Conservation (phyloP, 305 asterid genomes). For the Caryopteris hybrid region DNA sequence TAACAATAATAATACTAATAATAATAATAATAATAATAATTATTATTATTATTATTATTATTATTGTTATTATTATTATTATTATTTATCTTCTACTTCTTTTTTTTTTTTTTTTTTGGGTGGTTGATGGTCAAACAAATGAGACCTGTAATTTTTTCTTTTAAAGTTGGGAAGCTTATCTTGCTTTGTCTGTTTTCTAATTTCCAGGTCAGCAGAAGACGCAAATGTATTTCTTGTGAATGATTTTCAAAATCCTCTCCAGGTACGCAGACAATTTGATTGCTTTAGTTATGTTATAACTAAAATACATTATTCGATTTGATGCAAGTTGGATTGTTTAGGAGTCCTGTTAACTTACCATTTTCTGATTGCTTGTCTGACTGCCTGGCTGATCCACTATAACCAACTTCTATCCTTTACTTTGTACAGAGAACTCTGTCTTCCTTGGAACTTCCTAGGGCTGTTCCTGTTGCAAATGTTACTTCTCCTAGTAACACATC, state of each 20-base stretch:
- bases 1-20: no score
- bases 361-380: constrained; percentile 4
- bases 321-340: not conserved
- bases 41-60: no score
- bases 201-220: constrained; percentile 92
- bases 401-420: constrained; percentile 16
- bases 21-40: no score
- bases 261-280: constrained; percentile 46
- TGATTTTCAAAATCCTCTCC: constrained; percentile 90
- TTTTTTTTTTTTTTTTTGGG: not conserved
- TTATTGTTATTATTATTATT: no score
- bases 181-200: constrained; percentile 9
- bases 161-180: not conserved
- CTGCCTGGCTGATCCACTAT: constrained; percentile 9
- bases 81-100: not conserved
- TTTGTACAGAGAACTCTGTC: constrained; percentile 73
- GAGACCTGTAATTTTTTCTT: constrained; percentile 3
- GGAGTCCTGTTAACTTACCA: not conserved
- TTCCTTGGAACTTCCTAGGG: constrained; percentile 90
- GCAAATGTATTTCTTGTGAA: constrained; percentile 93
- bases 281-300: constrained; percentile 8
- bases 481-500: constrained; percentile 50
- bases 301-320: not conserved
- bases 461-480: constrained; percentile 54
- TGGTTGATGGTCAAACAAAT: not conserved